phyloP scores from a whole-genome alignment of 345 rosid species.

The Ailanthus altissimus region DNA sequence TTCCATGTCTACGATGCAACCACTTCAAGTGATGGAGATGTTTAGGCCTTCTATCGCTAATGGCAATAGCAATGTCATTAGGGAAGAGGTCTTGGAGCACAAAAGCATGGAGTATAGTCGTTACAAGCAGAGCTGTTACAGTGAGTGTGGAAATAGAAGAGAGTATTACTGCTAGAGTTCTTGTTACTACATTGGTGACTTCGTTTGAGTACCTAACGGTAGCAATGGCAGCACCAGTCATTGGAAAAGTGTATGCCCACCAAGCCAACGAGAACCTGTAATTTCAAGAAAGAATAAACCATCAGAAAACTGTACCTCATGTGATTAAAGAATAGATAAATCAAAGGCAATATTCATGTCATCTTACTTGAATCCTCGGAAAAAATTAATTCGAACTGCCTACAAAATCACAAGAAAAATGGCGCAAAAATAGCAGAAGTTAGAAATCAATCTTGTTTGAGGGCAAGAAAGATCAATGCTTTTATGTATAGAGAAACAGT shows the following conservation, averaged over 20 bases:
- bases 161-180: conserved; percentile 42
- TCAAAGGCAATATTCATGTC: background rate
- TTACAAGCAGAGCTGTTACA: conserved; percentile 48
- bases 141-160: conserved; percentile 48
- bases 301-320: background rate
- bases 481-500: background rate
- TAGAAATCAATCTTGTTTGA: background rate
- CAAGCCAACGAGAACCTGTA: conserved; percentile 81
- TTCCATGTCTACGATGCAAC: conserved; percentile 47
- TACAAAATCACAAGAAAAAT: conserved; percentile 33
- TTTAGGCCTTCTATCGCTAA: conserved; percentile 55
- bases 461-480: background rate
- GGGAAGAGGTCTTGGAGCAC: conserved; percentile 54
- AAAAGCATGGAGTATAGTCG: conserved; percentile 57
- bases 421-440: background rate
- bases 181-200: conserved; percentile 47
- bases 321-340: background rate
- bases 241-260: conserved; percentile 97
- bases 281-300: conserved; percentile 3
- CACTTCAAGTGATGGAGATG: conserved; percentile 37
- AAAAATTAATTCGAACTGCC: conserved; percentile 77
- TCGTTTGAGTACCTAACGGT: conserved; percentile 63
- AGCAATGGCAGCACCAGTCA: conserved; percentile 69
- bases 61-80: conserved; percentile 75
- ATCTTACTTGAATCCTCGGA: conserved; percentile 77